Base-by-base conservation (phyloP, 805 yeast species). In the Zygotorulaspora sp. region DNA sequence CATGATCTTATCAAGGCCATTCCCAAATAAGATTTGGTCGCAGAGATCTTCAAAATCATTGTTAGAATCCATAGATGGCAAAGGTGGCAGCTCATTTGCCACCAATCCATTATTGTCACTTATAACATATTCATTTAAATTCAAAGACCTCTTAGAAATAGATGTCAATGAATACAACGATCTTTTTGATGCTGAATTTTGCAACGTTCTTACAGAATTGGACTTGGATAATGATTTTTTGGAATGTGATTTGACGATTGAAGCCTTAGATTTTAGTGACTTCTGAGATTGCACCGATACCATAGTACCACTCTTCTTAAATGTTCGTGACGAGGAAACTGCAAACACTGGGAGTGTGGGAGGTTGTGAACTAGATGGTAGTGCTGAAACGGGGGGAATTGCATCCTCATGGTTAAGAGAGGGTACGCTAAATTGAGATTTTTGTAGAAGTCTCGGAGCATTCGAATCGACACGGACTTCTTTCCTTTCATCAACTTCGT, bases 141-240 rank as follows among this genome's bases (percentile, higher is more conserved):
- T 61, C 12, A 62, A 35, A 1, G 66, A 61, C 32, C 59, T 54
- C 30, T 58, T 62, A 2, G 66, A 62, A 26, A 62, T 62, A 0
- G 66, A 59, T 18, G 49, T 51, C 23, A 55, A 41, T 1, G 65
- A 60, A 36, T 62, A 62, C 19, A 62, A 38, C 1, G 65, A 61
- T 30, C 58, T 50, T 24, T 58, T 58, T 1, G 61, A 55, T 16
- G 55, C 58, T 2, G 61, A 58, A 35, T 52, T 55, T 29, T 52
- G 55, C 8, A 56, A 29, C 3, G 60, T 55, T 42, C 46, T 37
- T 46, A 40, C 18, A 26, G 47, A 20, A 31, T 41, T 30, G 13
- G 46, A 32, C 11, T 35, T 18, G 18, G 35, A 44, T 23, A 45
- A 29, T 2, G 53, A 40, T 22, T 43, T 48, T 20, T 41, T 57